Percentiles rank a stretch among this genome's conserved stretches.
Evolutionary conservation across 208 protist species (phyloP).

Genomic region (Leishmania martiniquensis): DNA sequence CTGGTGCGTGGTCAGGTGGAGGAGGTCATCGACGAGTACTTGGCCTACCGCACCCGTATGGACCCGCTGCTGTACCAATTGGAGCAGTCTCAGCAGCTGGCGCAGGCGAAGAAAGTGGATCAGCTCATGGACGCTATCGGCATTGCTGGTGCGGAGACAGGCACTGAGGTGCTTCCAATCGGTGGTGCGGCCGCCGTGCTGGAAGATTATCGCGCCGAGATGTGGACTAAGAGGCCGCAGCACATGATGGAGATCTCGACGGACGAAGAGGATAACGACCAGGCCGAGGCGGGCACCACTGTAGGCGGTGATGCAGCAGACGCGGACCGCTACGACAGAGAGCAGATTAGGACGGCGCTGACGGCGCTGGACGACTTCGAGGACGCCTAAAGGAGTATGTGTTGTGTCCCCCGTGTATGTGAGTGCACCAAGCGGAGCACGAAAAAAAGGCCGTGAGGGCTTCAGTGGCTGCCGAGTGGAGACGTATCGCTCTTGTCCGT

Average conservation of each 20-base stretch:
- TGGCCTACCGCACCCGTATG: slow-evolving; percentile 66
- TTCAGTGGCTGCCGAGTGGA: not conserved
- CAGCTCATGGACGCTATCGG: slow-evolving; percentile 62
- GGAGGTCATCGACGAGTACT: slow-evolving; percentile 68
- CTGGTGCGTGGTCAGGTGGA: slow-evolving; percentile 74
- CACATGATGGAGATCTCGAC: slow-evolving; percentile 25
- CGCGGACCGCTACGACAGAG: slow-evolving; percentile 43
- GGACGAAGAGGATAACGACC: slow-evolving; percentile 37
- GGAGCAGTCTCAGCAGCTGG: slow-evolving; percentile 48
- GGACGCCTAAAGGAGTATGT: slow-evolving; percentile 44
- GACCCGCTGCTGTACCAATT: slow-evolving; percentile 68
- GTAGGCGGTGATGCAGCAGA: slow-evolving; percentile 19
- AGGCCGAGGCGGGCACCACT: slow-evolving; percentile 3
- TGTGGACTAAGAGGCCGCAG: slow-evolving; percentile 9
- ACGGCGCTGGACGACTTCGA: slow-evolving; percentile 90
- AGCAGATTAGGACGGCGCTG: slow-evolving; percentile 76
- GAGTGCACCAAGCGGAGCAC: not conserved
- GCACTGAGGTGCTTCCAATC: slow-evolving; percentile 13
- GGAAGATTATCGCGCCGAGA: not conserved
- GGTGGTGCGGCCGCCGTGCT: not conserved
- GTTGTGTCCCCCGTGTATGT: not conserved
- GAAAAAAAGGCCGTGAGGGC: not conserved
- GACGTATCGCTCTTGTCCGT: not conserved
- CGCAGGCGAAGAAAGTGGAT: slow-evolving; percentile 46
- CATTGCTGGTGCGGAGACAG: slow-evolving; percentile 17